Conservation (phyloP, 768 basidiomycete genomes). For the Candolleomyces eurysporus region DNA sequence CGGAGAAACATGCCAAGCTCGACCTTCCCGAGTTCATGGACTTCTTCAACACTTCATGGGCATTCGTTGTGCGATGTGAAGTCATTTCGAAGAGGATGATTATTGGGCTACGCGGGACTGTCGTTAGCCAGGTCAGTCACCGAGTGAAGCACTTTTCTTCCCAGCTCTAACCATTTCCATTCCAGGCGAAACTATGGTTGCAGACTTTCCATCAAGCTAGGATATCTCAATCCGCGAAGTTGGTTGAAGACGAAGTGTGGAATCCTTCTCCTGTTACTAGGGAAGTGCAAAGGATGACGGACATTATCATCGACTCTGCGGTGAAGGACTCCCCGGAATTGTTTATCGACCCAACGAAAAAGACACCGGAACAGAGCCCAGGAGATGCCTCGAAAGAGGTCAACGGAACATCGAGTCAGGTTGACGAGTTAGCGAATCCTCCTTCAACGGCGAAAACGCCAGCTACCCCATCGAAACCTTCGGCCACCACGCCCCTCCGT, state of each 20-base stretch:
- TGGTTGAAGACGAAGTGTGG: slow-evolving; percentile 98
- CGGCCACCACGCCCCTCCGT: slow-evolving; percentile 52
- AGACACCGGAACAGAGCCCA: neutral
- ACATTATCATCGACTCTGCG: slow-evolving; percentile 77
- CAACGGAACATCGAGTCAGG: neutral
- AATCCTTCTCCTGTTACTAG: slow-evolving; percentile 70
- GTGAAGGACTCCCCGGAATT: slow-evolving; percentile 79
- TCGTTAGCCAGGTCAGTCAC: slow-evolving; percentile 74
- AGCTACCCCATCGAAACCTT: slow-evolving; percentile 6
- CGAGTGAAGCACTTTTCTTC: neutral
- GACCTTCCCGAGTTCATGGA: slow-evolving; percentile 71
- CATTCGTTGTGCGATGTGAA: slow-evolving; percentile 87
- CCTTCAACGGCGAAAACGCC: neutral
- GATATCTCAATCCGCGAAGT: slow-evolving; percentile 76
- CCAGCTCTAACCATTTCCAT: slow-evolving; percentile 2
- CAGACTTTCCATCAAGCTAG: slow-evolving; percentile 81
- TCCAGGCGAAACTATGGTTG: slow-evolving; percentile 83
- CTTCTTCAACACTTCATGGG: slow-evolving; percentile 85
- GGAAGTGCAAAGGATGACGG: slow-evolving; percentile 65
- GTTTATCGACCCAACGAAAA: slow-evolving; percentile 25
- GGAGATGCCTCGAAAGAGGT: neutral
- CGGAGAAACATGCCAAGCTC: slow-evolving; percentile 77
- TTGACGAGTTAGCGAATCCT: neutral
- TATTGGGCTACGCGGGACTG: slow-evolving; percentile 82
- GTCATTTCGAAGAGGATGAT: slow-evolving; percentile 88